phyloP scores from a whole-genome alignment of 345 rosid species.

The Syzygium jambos region DNA sequence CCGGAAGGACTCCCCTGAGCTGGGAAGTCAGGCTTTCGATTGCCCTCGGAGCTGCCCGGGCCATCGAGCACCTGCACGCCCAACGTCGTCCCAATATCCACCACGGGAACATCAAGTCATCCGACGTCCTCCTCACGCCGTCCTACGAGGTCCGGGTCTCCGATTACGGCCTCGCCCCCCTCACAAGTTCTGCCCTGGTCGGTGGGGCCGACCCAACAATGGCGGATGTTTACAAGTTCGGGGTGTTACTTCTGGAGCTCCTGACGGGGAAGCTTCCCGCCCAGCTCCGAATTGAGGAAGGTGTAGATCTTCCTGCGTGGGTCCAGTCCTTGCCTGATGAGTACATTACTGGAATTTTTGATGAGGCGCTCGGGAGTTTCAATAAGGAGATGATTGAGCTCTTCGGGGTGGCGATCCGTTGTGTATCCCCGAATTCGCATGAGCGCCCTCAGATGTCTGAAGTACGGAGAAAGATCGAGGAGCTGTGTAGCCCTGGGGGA shows the following conservation, averaged over 20 bases:
- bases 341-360: slow-evolving; percentile 88
- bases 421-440: background rate
- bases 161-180: slow-evolving; percentile 61
- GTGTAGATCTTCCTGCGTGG: slow-evolving; percentile 78
- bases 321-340: slow-evolving; percentile 84
- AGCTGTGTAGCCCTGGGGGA: too few species aligned
- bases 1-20: slow-evolving; percentile 55
- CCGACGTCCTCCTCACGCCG: slow-evolving; percentile 65
- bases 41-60: slow-evolving; percentile 56
- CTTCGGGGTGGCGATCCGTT: background rate
- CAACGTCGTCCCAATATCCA: slow-evolving; percentile 11
- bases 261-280: slow-evolving; percentile 77
- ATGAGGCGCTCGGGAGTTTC: slow-evolving; percentile 63
- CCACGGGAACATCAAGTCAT: slow-evolving; percentile 81
- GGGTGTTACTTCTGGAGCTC: slow-evolving; percentile 71
- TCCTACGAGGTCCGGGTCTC: slow-evolving; percentile 51
- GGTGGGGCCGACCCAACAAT: slow-evolving; percentile 42
- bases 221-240: slow-evolving; percentile 71
- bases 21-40: slow-evolving; percentile 69
- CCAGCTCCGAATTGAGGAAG: slow-evolving; percentile 42
- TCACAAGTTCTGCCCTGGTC: slow-evolving; percentile 48
- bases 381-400: slow-evolving; percentile 7
- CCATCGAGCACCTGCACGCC: slow-evolving; percentile 65
- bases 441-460: background rate
- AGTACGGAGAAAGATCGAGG: background rate